Evolutionary conservation across 345 rosid genomes (phyloP).

Genomic region (Zanthoxylum bungeanum): DNA sequence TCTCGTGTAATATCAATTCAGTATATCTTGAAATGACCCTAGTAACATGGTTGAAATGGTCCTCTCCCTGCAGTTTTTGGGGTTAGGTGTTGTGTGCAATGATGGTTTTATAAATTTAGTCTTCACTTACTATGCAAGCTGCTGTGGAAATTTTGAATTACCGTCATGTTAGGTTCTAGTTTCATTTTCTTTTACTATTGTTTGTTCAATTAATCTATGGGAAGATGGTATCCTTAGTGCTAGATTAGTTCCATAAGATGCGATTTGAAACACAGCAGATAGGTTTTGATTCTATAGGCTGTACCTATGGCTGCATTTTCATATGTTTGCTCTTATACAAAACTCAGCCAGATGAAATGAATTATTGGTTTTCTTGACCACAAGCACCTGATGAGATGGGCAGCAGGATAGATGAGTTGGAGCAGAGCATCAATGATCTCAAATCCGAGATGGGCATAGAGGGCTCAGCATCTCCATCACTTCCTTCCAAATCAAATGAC

Average conservation of each 20-base stretch:
- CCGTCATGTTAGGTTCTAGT: neutral
- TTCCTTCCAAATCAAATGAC: constrained; percentile 40
- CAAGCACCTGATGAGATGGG: constrained; percentile 91
- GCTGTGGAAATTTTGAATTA: neutral
- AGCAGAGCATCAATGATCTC: constrained; percentile 79
- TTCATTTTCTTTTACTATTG: neutral
- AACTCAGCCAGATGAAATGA: neutral
- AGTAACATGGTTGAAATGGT: neutral
- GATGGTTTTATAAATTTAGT: neutral
- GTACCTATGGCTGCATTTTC: neutral
- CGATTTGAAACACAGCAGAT: neutral
- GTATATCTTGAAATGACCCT: neutral
- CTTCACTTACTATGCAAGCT: neutral
- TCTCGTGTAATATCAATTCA: neutral
- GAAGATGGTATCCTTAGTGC: neutral
- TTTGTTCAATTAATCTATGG: neutral
- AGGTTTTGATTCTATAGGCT: neutral
- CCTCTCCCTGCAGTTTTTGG: neutral
- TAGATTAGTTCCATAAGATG: neutral
- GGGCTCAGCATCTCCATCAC: constrained; percentile 64
- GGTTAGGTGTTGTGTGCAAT: neutral
- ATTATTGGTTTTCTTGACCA: constrained; percentile 44
- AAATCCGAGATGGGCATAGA: constrained; percentile 79
- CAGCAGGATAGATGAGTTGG: constrained; percentile 69
- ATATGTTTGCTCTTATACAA: neutral